Conservation (phyloP, 75 land plant species). For the Azolla pinnata region DNA sequence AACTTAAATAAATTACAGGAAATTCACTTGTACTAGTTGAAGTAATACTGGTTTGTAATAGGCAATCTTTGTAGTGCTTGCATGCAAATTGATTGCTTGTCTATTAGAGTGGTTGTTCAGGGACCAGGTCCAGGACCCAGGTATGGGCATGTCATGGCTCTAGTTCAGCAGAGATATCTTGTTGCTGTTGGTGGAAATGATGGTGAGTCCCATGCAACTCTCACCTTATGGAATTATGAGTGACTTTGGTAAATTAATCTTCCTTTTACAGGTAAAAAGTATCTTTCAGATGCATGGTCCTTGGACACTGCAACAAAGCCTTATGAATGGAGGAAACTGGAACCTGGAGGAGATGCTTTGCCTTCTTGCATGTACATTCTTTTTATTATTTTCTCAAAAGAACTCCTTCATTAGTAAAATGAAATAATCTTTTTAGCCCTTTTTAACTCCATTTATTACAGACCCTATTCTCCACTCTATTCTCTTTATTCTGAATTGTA, state of each 20-base stretch:
- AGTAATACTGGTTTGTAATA: not conserved
- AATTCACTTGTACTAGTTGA: too few relatives aligned
- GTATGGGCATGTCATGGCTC: slow-evolving; percentile 86
- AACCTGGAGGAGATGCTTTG: slow-evolving; percentile 77
- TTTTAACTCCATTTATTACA: too few relatives aligned
- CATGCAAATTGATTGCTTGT: not conserved
- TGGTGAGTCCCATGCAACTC: too few relatives aligned
- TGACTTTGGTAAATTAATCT: too few relatives aligned
- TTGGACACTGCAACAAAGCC: slow-evolving; percentile 88
- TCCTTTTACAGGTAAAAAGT: slow-evolving; percentile 49
- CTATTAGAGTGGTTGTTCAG: slow-evolving; percentile 68
- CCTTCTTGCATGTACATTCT: slow-evolving; percentile 83
- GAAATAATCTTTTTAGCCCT: too few relatives aligned
- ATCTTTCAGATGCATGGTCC: slow-evolving; percentile 71
- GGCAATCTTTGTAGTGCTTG: not conserved
- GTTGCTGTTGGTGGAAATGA: slow-evolving; percentile 83
- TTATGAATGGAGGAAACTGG: slow-evolving; percentile 67
- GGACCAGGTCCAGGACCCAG: slow-evolving; percentile 88
- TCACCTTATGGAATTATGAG: too few relatives aligned
- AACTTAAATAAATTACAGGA: not conserved
- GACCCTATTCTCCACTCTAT: not conserved
- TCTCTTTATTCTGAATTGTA: not conserved
- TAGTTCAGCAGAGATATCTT: slow-evolving; percentile 73
- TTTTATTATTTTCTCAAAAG: too few relatives aligned
- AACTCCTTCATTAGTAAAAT: too few relatives aligned